Evolutionary conservation across 2,329 filamentous ascomycete genomes (phyloP).

Genomic region (Talaromyces sp.): DNA sequence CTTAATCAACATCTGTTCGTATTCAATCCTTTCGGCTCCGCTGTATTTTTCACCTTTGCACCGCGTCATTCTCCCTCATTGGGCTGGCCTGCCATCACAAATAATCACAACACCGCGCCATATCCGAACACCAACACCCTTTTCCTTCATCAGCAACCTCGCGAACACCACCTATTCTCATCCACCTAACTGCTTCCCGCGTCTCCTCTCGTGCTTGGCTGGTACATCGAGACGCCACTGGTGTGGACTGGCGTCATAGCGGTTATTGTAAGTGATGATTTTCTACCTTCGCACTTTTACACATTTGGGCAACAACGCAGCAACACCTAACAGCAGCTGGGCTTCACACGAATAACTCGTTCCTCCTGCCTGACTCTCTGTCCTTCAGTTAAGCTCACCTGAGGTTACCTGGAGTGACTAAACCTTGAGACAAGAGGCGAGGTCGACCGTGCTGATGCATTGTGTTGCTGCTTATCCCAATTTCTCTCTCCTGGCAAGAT

Average conservation of each 20-base stretch:
- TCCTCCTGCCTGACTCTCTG: neutral
- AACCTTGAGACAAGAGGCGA: neutral
- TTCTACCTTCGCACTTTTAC: neutral
- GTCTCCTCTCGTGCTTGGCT: neutral
- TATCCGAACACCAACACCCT: conserved; percentile 1
- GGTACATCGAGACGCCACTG: neutral
- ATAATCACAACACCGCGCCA: conserved; percentile 8
- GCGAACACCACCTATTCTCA: neutral
- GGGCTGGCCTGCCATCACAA: conserved; percentile 11
- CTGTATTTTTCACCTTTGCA: conserved; percentile 8
- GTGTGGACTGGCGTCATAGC: neutral
- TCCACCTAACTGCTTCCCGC: neutral
- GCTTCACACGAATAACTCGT: neutral
- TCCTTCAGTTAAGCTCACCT: neutral
- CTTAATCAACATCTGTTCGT: neutral
- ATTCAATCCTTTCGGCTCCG: conserved; percentile 7
- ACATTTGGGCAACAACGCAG: neutral
- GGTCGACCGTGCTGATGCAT: neutral
- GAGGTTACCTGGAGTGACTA: neutral
- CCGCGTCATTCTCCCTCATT: conserved; percentile 12
- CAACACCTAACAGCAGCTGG: neutral
- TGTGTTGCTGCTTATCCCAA: neutral
- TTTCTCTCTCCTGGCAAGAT: neutral
- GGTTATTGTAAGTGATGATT: neutral
- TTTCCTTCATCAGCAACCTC: neutral